Evolutionary conservation across 2,329 filamentous ascomycete genomes (phyloP), one percentile per base, ranked within the genome.

Genomic region (Aspergillus sp.): DNA sequence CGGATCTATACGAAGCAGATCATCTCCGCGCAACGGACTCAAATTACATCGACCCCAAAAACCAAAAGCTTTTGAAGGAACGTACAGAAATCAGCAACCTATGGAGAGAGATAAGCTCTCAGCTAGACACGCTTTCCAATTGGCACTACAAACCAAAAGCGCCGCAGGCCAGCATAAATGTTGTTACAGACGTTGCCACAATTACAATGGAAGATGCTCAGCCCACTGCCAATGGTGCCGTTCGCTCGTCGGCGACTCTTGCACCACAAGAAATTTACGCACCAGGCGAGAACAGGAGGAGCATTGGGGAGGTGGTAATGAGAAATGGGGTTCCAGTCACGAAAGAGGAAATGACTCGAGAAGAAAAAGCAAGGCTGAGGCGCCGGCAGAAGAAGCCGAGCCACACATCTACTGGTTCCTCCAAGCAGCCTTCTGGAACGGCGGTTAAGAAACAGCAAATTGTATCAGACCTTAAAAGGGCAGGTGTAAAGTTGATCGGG

Each of bases 71-170:
- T 22, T 85, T 85, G 64, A 89, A 88, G 60, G 90, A 96, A 68
- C 91, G 97, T 75, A 83, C 85, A 57, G 92, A 96, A 71, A 89
- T 98, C 53, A 86, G 89, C 67, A 81, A 81, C 30, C 79, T 97
- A 67, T 99, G 95, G 92, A 89, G 86, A 65, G 88, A 90, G 36
- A 82, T 97, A 53, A 87, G 84, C 68, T 84, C 84, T 45, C 90
- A 91, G 61, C 86, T 99, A 55, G 95, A 99, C 75, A 86, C 90
- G 24, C 85, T 99, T 62, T 93, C 88, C 75, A 96, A 90, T 72
- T 96, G 91, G 88, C 90, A 97, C 77, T 97, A 96, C 83, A 93
- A 91, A 75, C 95, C 95, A 53, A 96, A 93, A 78, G 88, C 90
- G 11, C 83, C 88, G 2, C 89, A 89, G 51, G 86, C 91, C n/a